These are phyloP conservation scores for Metschnikowia lachancei DNA, from an alignment of 805 yeast species.

Conservation along the genomic window DNA sequence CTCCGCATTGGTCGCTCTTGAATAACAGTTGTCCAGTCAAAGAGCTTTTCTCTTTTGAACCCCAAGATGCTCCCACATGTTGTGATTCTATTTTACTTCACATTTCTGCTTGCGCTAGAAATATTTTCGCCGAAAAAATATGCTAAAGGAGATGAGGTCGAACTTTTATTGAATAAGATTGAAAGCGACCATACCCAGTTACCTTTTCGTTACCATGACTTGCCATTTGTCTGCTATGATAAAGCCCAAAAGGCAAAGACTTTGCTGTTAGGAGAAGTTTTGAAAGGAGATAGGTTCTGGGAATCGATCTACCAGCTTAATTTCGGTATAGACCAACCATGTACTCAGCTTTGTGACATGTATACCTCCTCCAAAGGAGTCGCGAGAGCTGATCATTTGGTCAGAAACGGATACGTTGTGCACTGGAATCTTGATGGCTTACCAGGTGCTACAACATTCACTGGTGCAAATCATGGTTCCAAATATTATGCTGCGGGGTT, in stretches of 20 bases:
- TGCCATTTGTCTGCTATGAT: constrained; percentile 80
- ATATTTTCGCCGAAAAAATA: constrained; percentile 39
- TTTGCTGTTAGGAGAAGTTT: constrained; percentile 69
- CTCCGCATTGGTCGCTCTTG: constrained; percentile 4
- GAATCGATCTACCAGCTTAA: constrained; percentile 64
- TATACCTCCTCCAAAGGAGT: constrained; percentile 51
- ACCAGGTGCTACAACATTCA: constrained; percentile 85
- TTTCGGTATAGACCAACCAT: constrained; percentile 64
- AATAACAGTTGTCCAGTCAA: neutral
- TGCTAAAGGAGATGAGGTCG: constrained; percentile 56
- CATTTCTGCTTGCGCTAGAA: constrained; percentile 13
- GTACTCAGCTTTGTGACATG: constrained; percentile 67
- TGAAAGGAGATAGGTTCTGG: constrained; percentile 79
- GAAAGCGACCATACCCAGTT: constrained; percentile 75
- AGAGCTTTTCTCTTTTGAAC: neutral
- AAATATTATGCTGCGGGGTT: constrained; percentile 85
- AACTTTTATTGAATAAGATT: constrained; percentile 70
- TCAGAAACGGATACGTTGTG: constrained; percentile 67
- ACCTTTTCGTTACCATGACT: constrained; percentile 72
- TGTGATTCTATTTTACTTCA: constrained; percentile 7
- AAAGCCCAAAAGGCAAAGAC: constrained; percentile 48
- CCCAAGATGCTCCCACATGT: constrained; percentile 11
- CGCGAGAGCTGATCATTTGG: constrained; percentile 55
- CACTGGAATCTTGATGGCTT: constrained; percentile 83
- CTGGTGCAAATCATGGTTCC: constrained; percentile 52